Conservation (phyloP, 305 asterid genomes). For the Euphrasia arctica region DNA sequence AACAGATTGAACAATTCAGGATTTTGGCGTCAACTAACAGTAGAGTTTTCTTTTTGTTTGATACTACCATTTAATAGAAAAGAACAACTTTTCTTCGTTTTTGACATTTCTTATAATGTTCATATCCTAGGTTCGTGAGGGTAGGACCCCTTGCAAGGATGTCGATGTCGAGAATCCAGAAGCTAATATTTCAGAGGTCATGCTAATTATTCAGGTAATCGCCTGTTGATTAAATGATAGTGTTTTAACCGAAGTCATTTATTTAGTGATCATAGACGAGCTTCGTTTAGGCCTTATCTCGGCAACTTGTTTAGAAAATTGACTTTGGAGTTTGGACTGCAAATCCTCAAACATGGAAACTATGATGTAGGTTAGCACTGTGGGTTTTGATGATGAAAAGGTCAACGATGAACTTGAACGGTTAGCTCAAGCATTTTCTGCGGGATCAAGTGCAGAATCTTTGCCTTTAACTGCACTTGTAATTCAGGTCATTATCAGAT, state of each 20-base stretch:
- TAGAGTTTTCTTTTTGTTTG: constrained; percentile 24
- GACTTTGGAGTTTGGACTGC: background rate
- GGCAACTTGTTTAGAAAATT: constrained; percentile 5
- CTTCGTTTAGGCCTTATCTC: background rate
- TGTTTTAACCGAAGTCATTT: background rate
- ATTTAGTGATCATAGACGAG: background rate
- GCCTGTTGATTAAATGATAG: constrained; percentile 19
- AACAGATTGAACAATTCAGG: constrained; percentile 91
- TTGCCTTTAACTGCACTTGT: constrained; percentile 78
- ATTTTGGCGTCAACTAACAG: constrained; percentile 99
- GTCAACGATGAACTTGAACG: constrained; percentile 60
- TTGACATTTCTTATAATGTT: constrained; percentile 14
- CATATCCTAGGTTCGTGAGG: constrained; percentile 82
- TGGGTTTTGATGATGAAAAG: constrained; percentile 51
- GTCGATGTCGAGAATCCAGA: constrained; percentile 48
- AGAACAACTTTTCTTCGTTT: constrained; percentile 20
- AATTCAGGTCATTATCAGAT: constrained; percentile 59
- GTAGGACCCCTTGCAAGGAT: constrained; percentile 49
- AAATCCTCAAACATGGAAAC: constrained; percentile 12
- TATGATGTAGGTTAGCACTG: constrained; percentile 62
- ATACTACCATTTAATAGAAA: constrained; percentile 13
- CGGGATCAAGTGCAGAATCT: constrained; percentile 50
- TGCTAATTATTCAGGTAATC: constrained; percentile 92
- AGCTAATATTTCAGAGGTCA: constrained; percentile 55
- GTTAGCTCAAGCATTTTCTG: constrained; percentile 67